These are phyloP conservation scores for Microcos paniculata DNA, from an alignment of 345 rosid species.

Conservation along the genomic window DNA sequence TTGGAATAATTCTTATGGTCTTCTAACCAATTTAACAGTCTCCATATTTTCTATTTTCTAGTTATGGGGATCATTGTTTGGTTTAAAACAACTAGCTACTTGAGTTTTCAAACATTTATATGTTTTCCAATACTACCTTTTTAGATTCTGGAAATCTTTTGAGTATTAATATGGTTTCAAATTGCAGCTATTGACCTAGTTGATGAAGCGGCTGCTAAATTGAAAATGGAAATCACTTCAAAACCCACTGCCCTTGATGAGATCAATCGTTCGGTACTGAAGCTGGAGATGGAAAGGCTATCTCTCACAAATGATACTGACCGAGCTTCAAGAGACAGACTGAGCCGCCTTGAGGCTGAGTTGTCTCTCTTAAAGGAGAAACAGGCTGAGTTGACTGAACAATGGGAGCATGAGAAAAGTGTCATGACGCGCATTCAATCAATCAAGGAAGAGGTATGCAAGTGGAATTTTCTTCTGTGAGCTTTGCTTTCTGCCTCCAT, in stretches of 20 bases:
- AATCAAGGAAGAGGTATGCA: slow-evolving; percentile 83
- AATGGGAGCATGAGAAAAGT: slow-evolving; percentile 98
- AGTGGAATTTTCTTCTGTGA: not conserved
- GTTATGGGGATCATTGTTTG: not conserved
- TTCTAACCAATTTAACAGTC: not conserved
- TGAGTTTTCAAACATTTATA: not conserved
- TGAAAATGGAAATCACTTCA: slow-evolving; percentile 99
- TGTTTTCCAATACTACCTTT: not conserved
- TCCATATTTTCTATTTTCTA: not conserved
- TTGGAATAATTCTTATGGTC: not conserved
- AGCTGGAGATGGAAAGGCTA: slow-evolving; percentile 97
- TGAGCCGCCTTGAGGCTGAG: slow-evolving; percentile 83
- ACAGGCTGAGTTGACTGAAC: slow-evolving; percentile 83
- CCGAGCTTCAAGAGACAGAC: slow-evolving; percentile 88
- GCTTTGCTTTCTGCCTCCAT: not conserved
- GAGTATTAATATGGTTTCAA: slow-evolving; percentile 17
- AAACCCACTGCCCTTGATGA: slow-evolving; percentile 99
- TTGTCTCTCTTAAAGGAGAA: slow-evolving; percentile 67
- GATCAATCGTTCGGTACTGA: slow-evolving; percentile 86
- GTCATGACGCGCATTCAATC: slow-evolving; percentile 96
- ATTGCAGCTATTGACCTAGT: slow-evolving; percentile 94
- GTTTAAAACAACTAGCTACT: not conserved
- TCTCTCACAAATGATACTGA: slow-evolving; percentile 92
- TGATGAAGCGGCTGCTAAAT: slow-evolving; percentile 98
- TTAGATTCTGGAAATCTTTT: not conserved